These are phyloP conservation scores for Thraustochytrium striatum DNA, from an alignment of 352 stramenopile species.

Conservation along the genomic window DNA sequence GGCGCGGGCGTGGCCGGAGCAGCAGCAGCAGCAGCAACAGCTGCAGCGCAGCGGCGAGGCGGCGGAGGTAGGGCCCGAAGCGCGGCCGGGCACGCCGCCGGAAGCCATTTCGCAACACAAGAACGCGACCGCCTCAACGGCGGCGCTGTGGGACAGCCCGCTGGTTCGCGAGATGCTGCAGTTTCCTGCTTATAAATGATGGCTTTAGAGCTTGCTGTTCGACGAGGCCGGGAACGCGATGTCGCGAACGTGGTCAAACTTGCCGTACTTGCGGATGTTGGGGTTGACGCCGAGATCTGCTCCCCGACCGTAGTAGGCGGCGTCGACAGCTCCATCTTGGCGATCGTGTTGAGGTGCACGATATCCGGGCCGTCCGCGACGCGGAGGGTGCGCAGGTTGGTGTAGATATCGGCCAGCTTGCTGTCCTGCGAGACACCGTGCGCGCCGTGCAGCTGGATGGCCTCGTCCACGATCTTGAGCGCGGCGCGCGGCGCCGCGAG, in stretches of 20 bases:
- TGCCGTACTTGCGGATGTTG: constrained; percentile 42
- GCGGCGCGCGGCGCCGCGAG: constrained; percentile 84
- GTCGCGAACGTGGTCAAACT: constrained; percentile 41
- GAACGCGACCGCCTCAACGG: too few species aligned
- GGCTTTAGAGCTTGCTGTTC: constrained; percentile 6
- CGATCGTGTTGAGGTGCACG: constrained; percentile 90
- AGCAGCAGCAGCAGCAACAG: not conserved
- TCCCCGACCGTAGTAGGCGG: constrained; percentile 17
- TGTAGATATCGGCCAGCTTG: constrained; percentile 82
- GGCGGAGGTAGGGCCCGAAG: not conserved
- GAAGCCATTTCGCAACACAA: too few species aligned
- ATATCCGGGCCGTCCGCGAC: constrained; percentile 93
- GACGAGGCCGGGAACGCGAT: constrained; percentile 33
- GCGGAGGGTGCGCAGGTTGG: constrained; percentile 79
- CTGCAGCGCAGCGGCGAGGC: not conserved
- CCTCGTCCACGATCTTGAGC: constrained; percentile 76
- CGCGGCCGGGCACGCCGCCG: too few species aligned
- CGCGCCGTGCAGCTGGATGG: constrained; percentile 72
- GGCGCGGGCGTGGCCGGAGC: not conserved
- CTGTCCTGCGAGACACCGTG: constrained; percentile 85
- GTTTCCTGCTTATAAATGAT: not conserved
- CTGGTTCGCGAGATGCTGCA: not conserved
- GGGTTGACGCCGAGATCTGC: constrained; percentile 37
- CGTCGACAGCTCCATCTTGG: constrained; percentile 48
- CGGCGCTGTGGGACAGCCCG: not conserved